phyloP scores from a whole-genome alignment of 768 basidiomycete species.

The Psilocybe cubensis region DNA sequence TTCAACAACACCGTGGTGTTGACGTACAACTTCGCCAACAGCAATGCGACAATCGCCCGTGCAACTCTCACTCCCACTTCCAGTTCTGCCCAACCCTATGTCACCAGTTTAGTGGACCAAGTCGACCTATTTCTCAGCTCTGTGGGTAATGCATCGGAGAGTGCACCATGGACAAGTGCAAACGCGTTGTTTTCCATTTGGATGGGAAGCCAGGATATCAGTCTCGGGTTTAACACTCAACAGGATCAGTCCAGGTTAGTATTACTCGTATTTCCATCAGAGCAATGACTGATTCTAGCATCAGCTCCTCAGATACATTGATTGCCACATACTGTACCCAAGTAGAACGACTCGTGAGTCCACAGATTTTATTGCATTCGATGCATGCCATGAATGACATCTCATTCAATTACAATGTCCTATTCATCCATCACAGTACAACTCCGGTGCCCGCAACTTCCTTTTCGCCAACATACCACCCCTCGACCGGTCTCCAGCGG shows the following conservation, averaged over 20 bases:
- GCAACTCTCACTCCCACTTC: constrained; percentile 57
- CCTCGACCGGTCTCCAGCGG: constrained; percentile 46
- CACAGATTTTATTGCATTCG: too few species aligned
- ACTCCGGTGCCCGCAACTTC: constrained; percentile 59
- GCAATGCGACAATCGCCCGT: constrained; percentile 70
- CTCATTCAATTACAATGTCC: not conserved
- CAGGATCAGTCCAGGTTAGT: not conserved
- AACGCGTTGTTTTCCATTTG: constrained; percentile 67
- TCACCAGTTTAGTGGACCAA: constrained; percentile 61
- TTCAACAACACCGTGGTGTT: constrained; percentile 57
- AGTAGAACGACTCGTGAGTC: constrained; percentile 34
- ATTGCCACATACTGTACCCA: constrained; percentile 19
- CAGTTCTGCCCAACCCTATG: constrained; percentile 46
- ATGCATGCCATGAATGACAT: too few species aligned
- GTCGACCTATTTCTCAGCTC: constrained; percentile 58
- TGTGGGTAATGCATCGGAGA: constrained; percentile 49
- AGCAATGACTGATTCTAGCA: not conserved
- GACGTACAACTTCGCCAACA: constrained; percentile 70
- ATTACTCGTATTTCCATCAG: not conserved
- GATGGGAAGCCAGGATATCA: constrained; percentile 76
- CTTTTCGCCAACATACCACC: constrained; percentile 48
- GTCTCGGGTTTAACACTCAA: not conserved
- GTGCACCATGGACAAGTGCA: constrained; percentile 56
- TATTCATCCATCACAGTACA: constrained; percentile 31
- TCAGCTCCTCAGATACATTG: constrained; percentile 29